These are phyloP conservation scores for Apiospora arundinis DNA, from an alignment of 2,329 filamentous ascomycete genomes.

Conservation along the genomic window DNA sequence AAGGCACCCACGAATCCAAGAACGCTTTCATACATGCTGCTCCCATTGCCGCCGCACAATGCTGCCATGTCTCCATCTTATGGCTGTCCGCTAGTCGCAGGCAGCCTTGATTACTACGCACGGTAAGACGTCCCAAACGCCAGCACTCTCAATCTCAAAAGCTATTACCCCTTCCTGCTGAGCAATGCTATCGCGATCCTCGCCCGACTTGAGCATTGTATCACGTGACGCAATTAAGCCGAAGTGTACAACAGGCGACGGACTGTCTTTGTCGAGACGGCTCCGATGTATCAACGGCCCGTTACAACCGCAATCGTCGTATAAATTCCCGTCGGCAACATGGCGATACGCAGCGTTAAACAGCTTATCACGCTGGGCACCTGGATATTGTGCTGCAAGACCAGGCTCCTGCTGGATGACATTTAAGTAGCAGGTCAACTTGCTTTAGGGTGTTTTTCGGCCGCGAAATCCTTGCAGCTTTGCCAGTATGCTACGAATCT, in stretches of 20 bases:
- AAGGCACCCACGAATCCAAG: constrained; percentile 1
- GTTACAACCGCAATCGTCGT: constrained; percentile 30
- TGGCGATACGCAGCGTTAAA: constrained; percentile 31
- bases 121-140: constrained; percentile 40
- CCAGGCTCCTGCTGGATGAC: constrained; percentile 20
- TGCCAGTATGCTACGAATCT: constrained; percentile 34
- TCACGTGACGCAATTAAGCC: constrained; percentile 48
- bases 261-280: constrained; percentile 25
- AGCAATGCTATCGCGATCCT: constrained; percentile 44
- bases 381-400: constrained; percentile 27
- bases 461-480: constrained; percentile 35
- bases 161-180: constrained; percentile 33
- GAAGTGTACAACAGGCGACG: constrained; percentile 40
- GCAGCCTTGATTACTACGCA: constrained; percentile 47
- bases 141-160: constrained; percentile 45
- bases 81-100: constrained; percentile 48
- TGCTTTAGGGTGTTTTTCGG: constrained; percentile 24
- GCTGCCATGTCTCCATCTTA: constrained; percentile 45
- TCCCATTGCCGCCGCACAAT: constrained; percentile 28
- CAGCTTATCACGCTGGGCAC: constrained; percentile 27
- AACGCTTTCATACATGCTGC: constrained; percentile 14
- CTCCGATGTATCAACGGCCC: constrained; percentile 31
- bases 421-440: constrained; percentile 24
- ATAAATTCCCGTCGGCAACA: constrained; percentile 21
- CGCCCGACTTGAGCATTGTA: constrained; percentile 47